Conservation (phyloP, 2,329 filamentous ascomycete genomes). For the Xylaria hypoxylon region DNA sequence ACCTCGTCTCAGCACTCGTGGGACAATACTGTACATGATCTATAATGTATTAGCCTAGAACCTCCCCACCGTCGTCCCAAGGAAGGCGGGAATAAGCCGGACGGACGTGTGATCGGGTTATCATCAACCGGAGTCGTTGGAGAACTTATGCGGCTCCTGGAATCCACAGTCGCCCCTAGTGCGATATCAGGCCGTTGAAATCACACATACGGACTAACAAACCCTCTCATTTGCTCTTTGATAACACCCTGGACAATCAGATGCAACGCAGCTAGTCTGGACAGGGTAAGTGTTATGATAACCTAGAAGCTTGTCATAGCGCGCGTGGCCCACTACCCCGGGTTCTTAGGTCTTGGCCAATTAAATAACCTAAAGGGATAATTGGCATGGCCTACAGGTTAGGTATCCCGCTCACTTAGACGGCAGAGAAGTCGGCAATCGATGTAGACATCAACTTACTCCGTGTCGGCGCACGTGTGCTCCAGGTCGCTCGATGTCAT, state of each 20-base stretch:
- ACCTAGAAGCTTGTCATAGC: not conserved
- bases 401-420: not conserved
- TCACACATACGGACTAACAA: not conserved
- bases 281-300: constrained; percentile 2
- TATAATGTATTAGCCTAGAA: constrained; percentile 8
- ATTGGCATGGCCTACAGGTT: not conserved
- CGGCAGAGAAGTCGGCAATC: constrained; percentile 10
- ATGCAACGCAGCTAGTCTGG: constrained; percentile 15
- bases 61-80: constrained; percentile 14
- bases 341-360: constrained; percentile 10
- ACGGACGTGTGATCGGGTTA: constrained; percentile 19
- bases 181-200: constrained; percentile 13
- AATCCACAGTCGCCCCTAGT: constrained; percentile 14
- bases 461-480: constrained; percentile 1
- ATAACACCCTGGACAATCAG: constrained; percentile 8
- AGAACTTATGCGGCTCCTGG: constrained; percentile 1
- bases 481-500: not conserved
- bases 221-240: constrained; percentile 17
- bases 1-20: constrained; percentile 6
- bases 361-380: not conserved
- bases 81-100: constrained; percentile 13
- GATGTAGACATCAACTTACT: constrained; percentile 12
- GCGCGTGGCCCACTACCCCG: constrained; percentile 15
- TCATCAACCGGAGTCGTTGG: constrained; percentile 20
- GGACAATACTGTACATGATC: constrained; percentile 6